Percentiles rank a stretch among this genome's conserved stretches.
Evolutionary conservation across 129 eudicot species (phyloP).

Genomic region (Lonicera japonica): DNA sequence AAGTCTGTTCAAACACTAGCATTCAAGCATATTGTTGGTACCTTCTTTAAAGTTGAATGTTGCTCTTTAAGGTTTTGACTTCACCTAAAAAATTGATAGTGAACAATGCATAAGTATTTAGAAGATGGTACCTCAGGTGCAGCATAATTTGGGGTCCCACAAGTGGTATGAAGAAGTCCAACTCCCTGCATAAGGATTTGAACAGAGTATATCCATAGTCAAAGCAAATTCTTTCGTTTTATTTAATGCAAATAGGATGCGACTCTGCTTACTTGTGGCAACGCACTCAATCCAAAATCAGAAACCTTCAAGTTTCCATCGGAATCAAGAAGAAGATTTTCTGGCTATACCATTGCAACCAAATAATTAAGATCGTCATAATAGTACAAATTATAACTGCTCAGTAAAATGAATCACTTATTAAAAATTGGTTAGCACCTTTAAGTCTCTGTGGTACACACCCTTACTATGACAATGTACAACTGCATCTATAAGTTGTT

Average conservation of each 20-base stretch:
- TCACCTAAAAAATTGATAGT: constrained; percentile 2
- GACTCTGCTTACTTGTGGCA: constrained; percentile 63
- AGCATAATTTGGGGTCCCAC: constrained; percentile 97
- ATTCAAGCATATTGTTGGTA: too few species aligned
- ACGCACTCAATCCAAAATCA: constrained; percentile 96
- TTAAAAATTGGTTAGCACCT: constrained; percentile 42
- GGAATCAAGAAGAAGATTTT: constrained; percentile 90
- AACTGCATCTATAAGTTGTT: constrained; percentile 95
- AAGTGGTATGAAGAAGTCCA: constrained; percentile 92
- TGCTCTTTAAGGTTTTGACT: too few species aligned
- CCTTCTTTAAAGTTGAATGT: too few species aligned
- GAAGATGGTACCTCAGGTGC: constrained; percentile 83
- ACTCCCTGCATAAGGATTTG: constrained; percentile 62
- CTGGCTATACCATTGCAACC: constrained; percentile 51
- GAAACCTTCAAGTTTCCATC: constrained; percentile 85
- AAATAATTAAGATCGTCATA: constrained; percentile 4
- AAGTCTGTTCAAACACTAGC: too few species aligned
- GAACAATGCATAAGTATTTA: not conserved
- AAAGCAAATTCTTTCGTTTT: not conserved
- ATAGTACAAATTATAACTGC: not conserved
- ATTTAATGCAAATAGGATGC: constrained; percentile 1
- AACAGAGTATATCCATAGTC: not conserved
- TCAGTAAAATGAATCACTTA: constrained; percentile 1
- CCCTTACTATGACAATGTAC: constrained; percentile 95
- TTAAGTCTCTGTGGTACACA: constrained; percentile 90